These are phyloP conservation scores for Termitomyces sp. DNA, from an alignment of 768 basidiomycete species.

Conservation along the genomic window DNA sequence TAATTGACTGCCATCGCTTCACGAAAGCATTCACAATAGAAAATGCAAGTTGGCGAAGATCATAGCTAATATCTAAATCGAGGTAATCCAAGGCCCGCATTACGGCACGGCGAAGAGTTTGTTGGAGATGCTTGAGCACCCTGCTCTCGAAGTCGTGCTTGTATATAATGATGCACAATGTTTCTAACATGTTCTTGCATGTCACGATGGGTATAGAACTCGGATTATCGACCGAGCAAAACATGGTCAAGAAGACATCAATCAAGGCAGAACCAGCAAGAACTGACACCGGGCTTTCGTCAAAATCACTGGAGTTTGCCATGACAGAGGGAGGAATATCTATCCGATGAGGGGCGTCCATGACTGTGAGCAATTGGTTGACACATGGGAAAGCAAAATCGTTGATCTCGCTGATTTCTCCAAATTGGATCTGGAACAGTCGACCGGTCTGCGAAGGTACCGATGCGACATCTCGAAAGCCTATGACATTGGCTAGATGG, in stretches of 20 bases:
- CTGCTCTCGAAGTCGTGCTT: slow-evolving; percentile 67
- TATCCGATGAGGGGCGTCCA: slow-evolving; percentile 53
- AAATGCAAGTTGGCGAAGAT: slow-evolving; percentile 60
- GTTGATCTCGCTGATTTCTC: slow-evolving; percentile 36
- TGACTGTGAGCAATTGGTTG: slow-evolving; percentile 45
- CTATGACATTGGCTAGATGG: slow-evolving; percentile 41
- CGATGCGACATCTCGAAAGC: slow-evolving; percentile 46
- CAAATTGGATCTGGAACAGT: slow-evolving; percentile 49
- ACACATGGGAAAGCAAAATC: slow-evolving; percentile 48
- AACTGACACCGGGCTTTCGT: slow-evolving; percentile 34
- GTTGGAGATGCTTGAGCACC: slow-evolving; percentile 49
- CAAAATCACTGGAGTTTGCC: slow-evolving; percentile 30
- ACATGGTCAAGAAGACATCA: slow-evolving; percentile 49
- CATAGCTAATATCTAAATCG: slow-evolving; percentile 52
- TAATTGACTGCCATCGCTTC: slow-evolving; percentile 48
- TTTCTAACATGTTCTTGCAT: slow-evolving; percentile 57
- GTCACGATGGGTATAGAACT: slow-evolving; percentile 46
- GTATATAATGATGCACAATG: slow-evolving; percentile 57
- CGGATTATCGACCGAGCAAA: slow-evolving; percentile 41
- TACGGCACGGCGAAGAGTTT: slow-evolving; percentile 45
- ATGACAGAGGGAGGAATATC: slow-evolving; percentile 41
- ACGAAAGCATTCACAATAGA: slow-evolving; percentile 58
- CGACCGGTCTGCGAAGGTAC: slow-evolving; percentile 41
- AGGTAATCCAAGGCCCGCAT: slow-evolving; percentile 45
- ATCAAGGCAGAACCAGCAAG: slow-evolving; percentile 61